Conservation (phyloP, 1,284 basidiomycete genomes). For the Acaromyces ingoldii region DNA sequence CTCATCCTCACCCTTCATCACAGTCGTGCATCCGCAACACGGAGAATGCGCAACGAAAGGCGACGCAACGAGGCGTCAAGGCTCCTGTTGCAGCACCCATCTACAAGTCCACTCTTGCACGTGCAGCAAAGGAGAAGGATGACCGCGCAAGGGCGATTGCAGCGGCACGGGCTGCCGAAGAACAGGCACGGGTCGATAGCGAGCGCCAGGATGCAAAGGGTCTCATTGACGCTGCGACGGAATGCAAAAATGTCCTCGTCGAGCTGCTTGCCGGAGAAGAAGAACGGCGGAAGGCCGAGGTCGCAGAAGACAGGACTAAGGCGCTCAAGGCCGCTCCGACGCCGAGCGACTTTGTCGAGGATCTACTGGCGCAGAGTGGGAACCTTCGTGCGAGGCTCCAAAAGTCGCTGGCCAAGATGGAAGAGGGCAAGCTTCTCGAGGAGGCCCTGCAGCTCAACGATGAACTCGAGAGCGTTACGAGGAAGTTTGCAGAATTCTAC, state of each 20-base stretch:
- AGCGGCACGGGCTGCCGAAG: conserved; percentile 16
- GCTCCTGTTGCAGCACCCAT: conserved; percentile 41
- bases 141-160: conserved; percentile 23
- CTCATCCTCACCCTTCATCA: too few relatives aligned
- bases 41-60: conserved; percentile 30
- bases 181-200: conserved; percentile 13
- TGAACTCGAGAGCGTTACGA: conserved; percentile 25
- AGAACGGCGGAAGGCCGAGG: conserved; percentile 18
- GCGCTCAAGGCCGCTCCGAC: too few relatives aligned
- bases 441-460: conserved; percentile 28
- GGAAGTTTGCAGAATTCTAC: conserved; percentile 23
- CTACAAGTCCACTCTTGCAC: conserved; percentile 38
- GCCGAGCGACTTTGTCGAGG: conserved; percentile 23
- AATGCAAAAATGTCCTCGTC: conserved; percentile 22
- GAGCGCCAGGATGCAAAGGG: conserved; percentile 12
- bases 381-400: conserved; percentile 15
- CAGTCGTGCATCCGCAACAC: conserved; percentile 68
- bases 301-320: conserved; percentile 12
- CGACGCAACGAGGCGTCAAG: conserved; percentile 27
- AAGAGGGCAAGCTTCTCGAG: conserved; percentile 12
- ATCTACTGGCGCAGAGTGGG: conserved; percentile 26
- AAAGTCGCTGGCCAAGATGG: conserved; percentile 6
- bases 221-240: conserved; percentile 17
- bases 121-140: conserved; percentile 36
- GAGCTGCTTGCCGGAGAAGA: conserved; percentile 31